phyloP scores from a whole-genome alignment of 2,329 filamentous ascomycete genomes.

The Botrytis elliptica region DNA sequence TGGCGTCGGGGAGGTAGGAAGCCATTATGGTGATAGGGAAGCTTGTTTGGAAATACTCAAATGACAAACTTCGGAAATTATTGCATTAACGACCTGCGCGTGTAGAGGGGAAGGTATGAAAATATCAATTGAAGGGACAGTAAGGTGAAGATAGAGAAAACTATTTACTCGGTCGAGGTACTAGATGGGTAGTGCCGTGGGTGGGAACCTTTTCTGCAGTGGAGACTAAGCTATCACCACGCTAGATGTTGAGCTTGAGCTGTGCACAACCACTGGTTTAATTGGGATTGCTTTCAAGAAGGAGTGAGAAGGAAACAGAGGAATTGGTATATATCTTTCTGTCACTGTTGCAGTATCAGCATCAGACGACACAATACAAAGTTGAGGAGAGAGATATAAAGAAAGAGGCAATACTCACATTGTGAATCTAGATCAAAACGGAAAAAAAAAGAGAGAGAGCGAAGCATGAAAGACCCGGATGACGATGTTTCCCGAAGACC shows the following conservation, averaged over 20 bases:
- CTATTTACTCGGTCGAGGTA: neutral
- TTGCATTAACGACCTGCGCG: constrained; percentile 3
- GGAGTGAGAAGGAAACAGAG: neutral
- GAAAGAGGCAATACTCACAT: neutral
- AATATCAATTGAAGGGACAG: neutral
- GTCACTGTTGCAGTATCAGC: neutral
- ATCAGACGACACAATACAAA: neutral
- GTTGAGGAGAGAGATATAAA: neutral
- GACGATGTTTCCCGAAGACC: neutral
- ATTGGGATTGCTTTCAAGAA: neutral
- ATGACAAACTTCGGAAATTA: neutral
- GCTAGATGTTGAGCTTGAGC: neutral
- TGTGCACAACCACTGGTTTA: neutral
- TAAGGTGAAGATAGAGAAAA: neutral
- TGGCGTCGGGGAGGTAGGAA: constrained; percentile 41
- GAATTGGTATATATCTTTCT: neutral
- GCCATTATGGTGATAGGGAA: constrained; percentile 29
- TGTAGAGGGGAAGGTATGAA: neutral
- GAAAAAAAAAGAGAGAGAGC: neutral
- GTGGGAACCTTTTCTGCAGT: neutral
- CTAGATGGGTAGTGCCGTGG: neutral
- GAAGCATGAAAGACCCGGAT: constrained; percentile 4
- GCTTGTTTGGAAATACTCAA: neutral
- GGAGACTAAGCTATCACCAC: neutral
- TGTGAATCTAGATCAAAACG: neutral